Evolutionary conservation across 1,284 basidiomycete species (phyloP), one percentile per base, ranked within the genome.

Genomic region (Ganoderma lingzhi): DNA sequence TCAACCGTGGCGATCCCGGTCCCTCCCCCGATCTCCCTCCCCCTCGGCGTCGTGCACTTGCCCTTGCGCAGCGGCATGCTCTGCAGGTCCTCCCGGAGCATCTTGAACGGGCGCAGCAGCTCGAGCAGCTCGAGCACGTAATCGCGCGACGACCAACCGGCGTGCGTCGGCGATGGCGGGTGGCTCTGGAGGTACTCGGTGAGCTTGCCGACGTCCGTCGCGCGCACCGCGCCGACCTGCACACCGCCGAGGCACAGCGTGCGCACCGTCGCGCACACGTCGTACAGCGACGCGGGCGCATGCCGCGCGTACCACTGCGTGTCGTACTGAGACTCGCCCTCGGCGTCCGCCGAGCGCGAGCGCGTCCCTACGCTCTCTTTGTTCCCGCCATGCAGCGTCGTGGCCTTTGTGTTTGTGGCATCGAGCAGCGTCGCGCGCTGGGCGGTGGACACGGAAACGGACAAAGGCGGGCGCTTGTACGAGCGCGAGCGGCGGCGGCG

Each of bases 121-220:
- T 73, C 72, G 23, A 73, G 66, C 15, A 73, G 70, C 68, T 73
- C 72, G 15, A 73, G 72, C 55, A 71, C 72, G 64, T 73, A 73
- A 59, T 73, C 70, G 66, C 72, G 72, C 70, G 72, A 69, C 55
- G 68, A 67, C 72, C 72, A 73, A 8, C 62, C 64, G 28, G 64
- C 59, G 30, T 65, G 39, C 17, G 65, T 37, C 23, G 72, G 72
- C 45, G 66, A 59, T 2, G 72, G 72, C 64, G 72, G 70, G 64
- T 73, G 72, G 66, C 72, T 67, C 66, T 60, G 68, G 12, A 73
- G 70, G 66, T 73, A 73, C 64, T 73, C 72, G 59, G 41, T 51
- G 32, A 73, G 66, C 68, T 73, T 73, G 35, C 62, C 68, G n/a
- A 71, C 62, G 67, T 73, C 72, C 41, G 70, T 67, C 15, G 64